Evolutionary conservation across 331 rosid species (phyloP).

Genomic region (Quercus lobata): DNA sequence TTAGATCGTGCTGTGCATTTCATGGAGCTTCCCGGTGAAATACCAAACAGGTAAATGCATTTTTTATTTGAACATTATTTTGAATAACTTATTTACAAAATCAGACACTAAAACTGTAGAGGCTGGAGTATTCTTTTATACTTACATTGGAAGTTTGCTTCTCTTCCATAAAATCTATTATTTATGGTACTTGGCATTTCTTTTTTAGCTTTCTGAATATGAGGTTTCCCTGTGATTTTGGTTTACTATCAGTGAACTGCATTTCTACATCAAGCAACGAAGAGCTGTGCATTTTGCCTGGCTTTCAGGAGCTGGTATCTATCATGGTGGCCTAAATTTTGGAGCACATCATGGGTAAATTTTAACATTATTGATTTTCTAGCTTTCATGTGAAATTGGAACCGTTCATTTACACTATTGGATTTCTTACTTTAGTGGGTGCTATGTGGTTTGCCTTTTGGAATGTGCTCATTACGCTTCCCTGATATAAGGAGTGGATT

Average conservation of each 20-base stretch:
- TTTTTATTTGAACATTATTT: not conserved
- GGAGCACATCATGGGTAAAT: slow-evolving; percentile 80
- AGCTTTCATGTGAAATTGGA: slow-evolving; percentile 1
- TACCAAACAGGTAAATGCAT: slow-evolving; percentile 76
- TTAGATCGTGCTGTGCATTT: slow-evolving; percentile 81
- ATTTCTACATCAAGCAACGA: slow-evolving; percentile 89
- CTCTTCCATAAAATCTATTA: not conserved
- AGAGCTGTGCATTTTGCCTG: slow-evolving; percentile 97
- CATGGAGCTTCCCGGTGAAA: slow-evolving; percentile 98
- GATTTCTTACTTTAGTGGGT: slow-evolving; percentile 1
- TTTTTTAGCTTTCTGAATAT: slow-evolving; percentile 8
- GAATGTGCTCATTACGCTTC: slow-evolving; percentile 20
- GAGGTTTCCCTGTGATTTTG: slow-evolving; percentile 19
- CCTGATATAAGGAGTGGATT: slow-evolving; percentile 3
- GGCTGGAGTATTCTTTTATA: not conserved
- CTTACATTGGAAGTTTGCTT: not conserved
- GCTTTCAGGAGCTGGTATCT: slow-evolving; percentile 99
- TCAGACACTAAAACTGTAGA: slow-evolving; percentile 6
- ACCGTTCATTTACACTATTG: not conserved
- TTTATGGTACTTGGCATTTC: not conserved
- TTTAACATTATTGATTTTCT: slow-evolving; percentile 9
- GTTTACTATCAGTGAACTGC: slow-evolving; percentile 72
- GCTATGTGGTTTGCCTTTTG: not conserved
- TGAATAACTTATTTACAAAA: slow-evolving; percentile 1
- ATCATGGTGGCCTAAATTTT: slow-evolving; percentile 89